Evolutionary conservation across 805 yeast species (phyloP), one percentile per base, ranked within the genome.

Genomic region (Wickerhamomyces tratensis): DNA sequence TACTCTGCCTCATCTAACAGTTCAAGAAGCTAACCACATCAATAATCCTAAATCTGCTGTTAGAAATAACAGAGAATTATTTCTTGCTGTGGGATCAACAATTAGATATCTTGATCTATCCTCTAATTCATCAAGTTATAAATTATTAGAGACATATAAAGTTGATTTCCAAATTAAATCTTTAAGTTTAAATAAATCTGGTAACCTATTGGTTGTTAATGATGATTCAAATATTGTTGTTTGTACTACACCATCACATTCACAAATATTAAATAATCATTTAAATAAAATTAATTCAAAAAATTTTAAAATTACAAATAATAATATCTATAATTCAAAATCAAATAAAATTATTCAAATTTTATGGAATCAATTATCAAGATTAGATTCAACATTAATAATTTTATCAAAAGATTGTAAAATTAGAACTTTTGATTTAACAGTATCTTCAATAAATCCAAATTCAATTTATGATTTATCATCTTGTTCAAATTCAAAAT

Each of bases 341-440:
- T 41, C 57, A 2, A 63, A 55, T 34, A 50, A 48, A 12, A 54
- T 74, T 5, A 44, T 64, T 11, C 65, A 67, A 33, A 58, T 71
- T 5, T 20, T 62, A 3, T 76, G 79, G 73, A 69, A 72, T 45
- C 67, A 65, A 11, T 46, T 64, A 4, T 70, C 76, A 0, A 59
- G 64, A 37, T 57, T 58, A 39, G 72, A 69, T 39, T 57, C 77
- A 0, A 68, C 62, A 38, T 43, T 77, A 26, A 68, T 74, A 3
- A 53, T 71, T 4, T 59, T 76, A 26, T 62, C 72, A 0, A 37
- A 43, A 0, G 65, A 63, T 29, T 50, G 48, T 7, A 40, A 45
- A 5, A 51, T 74, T 6, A 52, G 59, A 38, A 51, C 66, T 0
- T 70, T 61, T 45, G 71, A 70, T 38, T 47, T 70, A 14, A 55